Conservation (phyloP, 2,329 filamentous ascomycete genomes). For the Pestalotiopsis sp. region DNA sequence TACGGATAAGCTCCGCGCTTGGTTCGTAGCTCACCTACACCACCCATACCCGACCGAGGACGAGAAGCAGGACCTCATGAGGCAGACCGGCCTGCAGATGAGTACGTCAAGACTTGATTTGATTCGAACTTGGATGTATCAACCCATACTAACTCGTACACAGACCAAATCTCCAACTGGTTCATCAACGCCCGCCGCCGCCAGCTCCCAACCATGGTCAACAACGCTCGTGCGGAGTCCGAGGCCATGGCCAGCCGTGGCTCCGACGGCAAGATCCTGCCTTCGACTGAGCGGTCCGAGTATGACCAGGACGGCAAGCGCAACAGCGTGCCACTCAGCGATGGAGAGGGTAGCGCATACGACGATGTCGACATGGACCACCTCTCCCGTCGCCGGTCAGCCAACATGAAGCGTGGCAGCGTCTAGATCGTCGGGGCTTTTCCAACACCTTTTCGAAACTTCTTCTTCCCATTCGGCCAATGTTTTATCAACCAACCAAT, state of each 20-base stretch:
- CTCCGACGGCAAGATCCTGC: slow-evolving; percentile 39
- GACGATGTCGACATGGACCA: slow-evolving; percentile 44
- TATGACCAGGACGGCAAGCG: slow-evolving; percentile 39
- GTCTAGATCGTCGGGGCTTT: slow-evolving; percentile 31
- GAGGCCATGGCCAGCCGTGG: slow-evolving; percentile 45
- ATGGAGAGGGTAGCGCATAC: slow-evolving; percentile 47
- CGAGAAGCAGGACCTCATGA: slow-evolving; percentile 81
- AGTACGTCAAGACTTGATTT: slow-evolving; percentile 54
- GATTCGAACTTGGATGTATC: background rate
- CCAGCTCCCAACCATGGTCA: slow-evolving; percentile 63
- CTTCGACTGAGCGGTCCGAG: slow-evolving; percentile 39
- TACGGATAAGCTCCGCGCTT: slow-evolving; percentile 77
- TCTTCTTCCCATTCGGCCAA: background rate
- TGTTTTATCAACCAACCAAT: background rate
- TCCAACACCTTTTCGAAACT: background rate
- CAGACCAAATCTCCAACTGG: slow-evolving; percentile 77
- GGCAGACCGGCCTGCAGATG: slow-evolving; percentile 75
- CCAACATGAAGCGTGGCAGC: slow-evolving; percentile 48
- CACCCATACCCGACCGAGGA: slow-evolving; percentile 89
- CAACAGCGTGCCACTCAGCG: slow-evolving; percentile 43
- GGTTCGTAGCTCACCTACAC: slow-evolving; percentile 77
- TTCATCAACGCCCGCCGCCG: slow-evolving; percentile 78
- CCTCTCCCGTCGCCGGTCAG: slow-evolving; percentile 34
- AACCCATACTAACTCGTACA: slow-evolving; percentile 20
- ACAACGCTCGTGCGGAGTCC: slow-evolving; percentile 54